Percentiles rank a stretch among this genome's conserved stretches.
Conservation (phyloP, 805 yeast species). For the Candida gorgasii region DNA sequence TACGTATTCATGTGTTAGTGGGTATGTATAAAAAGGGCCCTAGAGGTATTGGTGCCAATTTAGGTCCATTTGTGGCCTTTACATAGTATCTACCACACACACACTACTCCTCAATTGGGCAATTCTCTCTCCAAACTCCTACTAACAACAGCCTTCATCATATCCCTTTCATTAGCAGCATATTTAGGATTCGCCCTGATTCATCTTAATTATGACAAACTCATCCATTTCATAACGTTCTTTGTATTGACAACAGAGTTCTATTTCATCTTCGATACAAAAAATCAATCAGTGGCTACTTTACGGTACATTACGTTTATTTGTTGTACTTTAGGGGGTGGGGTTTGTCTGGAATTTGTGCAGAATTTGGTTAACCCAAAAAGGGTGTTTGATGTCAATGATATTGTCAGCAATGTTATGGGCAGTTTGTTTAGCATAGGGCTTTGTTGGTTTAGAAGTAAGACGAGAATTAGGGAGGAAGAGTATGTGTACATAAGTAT, state of each 20-base stretch:
- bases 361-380: slow-evolving; percentile 49
- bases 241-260: slow-evolving; percentile 49
- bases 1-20: slow-evolving; percentile 22
- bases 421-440: slow-evolving; percentile 33
- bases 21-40: no score
- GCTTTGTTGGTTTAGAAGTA: neutral
- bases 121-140: neutral
- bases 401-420: slow-evolving; percentile 39
- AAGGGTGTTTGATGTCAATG: slow-evolving; percentile 50
- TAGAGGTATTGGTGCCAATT: no score
- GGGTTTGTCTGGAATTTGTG: slow-evolving; percentile 51
- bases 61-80: no score
- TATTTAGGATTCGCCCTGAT: slow-evolving; percentile 55
- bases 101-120: no score
- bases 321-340: slow-evolving; percentile 48
- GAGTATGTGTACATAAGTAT: slow-evolving; percentile 13
- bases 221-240: slow-evolving; percentile 50
- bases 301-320: slow-evolving; percentile 37
- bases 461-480: neutral
- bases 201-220: slow-evolving; percentile 50
- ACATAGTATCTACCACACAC: no score
- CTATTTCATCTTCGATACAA: slow-evolving; percentile 44
- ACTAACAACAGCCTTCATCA: slow-evolving; percentile 26
- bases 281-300: slow-evolving; percentile 26
- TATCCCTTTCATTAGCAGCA: slow-evolving; percentile 26